phyloP scores from a whole-genome alignment of 306 rosid species.

The Acacia crassicarpa region DNA sequence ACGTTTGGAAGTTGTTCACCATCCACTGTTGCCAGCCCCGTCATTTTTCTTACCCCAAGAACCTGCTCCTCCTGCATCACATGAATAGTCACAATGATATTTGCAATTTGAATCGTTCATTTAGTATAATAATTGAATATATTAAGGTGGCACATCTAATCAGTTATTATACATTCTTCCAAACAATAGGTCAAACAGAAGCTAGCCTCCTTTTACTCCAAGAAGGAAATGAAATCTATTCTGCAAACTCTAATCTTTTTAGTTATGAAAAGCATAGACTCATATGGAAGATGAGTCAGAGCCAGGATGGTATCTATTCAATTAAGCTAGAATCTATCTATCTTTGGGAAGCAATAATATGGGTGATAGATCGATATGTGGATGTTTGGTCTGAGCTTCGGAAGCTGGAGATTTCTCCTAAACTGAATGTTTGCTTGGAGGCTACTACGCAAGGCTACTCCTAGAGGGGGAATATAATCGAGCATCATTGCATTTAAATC shows the following conservation, averaged over 20 bases:
- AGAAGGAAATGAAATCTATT: background rate
- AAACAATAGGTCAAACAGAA: background rate
- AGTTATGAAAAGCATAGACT: too few relatives aligned
- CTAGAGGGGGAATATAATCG: background rate
- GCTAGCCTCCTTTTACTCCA: background rate
- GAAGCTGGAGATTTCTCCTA: background rate
- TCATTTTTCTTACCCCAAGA: constrained; percentile 50
- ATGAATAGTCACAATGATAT: constrained; percentile 2
- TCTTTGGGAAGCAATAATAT: background rate
- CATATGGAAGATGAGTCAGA: background rate
- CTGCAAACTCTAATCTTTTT: background rate
- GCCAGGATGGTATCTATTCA: background rate
- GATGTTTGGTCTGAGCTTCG: background rate
- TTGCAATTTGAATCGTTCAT: constrained; percentile 7
- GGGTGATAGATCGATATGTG: background rate
- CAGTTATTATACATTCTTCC: background rate
- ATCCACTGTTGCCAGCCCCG: constrained; percentile 48
- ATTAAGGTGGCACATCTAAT: background rate
- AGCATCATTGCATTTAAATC: background rate
- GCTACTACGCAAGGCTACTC: background rate
- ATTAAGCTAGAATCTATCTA: background rate
- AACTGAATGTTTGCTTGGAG: background rate
- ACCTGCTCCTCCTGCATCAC: constrained; percentile 39
- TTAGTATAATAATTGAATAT: background rate
- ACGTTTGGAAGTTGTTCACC: constrained; percentile 38